Evolutionary conservation across 371 early-diverging fungal genomes (phyloP).

Genomic region (Circinella umbellata): DNA sequence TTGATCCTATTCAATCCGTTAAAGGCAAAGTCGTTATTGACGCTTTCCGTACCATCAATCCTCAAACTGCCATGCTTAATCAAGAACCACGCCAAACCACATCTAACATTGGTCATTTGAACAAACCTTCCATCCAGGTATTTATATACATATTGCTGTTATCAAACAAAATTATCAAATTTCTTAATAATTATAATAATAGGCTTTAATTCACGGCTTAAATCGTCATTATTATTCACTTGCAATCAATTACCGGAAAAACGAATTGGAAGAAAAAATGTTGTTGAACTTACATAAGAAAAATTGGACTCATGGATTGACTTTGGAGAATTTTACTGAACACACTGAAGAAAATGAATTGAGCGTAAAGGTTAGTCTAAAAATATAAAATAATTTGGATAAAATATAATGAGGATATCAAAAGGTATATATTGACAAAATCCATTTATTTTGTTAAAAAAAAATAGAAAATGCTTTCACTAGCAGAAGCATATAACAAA

Average conservation of each 20-base stretch:
- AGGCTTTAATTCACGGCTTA: slow-evolving; percentile 96
- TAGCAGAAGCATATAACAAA: slow-evolving; percentile 95
- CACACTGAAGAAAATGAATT: slow-evolving; percentile 84
- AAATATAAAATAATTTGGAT: too few species aligned
- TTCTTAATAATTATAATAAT: not conserved
- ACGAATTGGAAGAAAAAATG: slow-evolving; percentile 99
- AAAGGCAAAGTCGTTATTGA: slow-evolving; percentile 99
- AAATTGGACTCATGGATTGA: slow-evolving; percentile 98
- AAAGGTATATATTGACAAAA: too few species aligned
- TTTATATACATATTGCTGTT: too few species aligned
- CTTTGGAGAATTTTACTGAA: slow-evolving; percentile 81
- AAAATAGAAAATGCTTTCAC: slow-evolving; percentile 72
- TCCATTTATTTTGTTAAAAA: too few species aligned
- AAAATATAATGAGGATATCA: too few species aligned
- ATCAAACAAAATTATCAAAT: too few species aligned
- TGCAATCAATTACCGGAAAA: slow-evolving; percentile 99
- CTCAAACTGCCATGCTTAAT: slow-evolving; percentile 87
- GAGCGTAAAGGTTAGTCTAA: slow-evolving; percentile 72
- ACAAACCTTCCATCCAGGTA: slow-evolving; percentile 96
- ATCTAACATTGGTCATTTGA: slow-evolving; percentile 99
- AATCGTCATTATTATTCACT: slow-evolving; percentile 99
- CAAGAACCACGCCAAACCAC: slow-evolving; percentile 99
- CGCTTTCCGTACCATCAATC: slow-evolving; percentile 98
- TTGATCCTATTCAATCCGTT: slow-evolving; percentile 99
- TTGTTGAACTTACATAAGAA: slow-evolving; percentile 98